These are phyloP conservation scores for Megacollybia marginata DNA, from an alignment of 768 basidiomycete genomes.

Conservation along the genomic window DNA sequence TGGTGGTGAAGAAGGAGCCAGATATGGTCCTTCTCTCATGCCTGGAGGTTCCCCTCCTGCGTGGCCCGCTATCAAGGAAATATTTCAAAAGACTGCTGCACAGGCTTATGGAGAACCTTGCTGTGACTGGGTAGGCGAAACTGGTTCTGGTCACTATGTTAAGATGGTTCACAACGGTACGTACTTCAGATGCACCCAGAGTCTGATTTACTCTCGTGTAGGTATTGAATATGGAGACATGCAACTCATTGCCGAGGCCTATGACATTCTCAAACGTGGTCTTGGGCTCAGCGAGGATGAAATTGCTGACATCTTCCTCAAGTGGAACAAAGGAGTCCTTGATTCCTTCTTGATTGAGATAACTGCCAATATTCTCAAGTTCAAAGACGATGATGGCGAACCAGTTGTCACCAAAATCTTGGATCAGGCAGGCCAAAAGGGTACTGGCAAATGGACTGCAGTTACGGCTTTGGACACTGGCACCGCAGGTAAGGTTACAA, in stretches of 20 bases:
- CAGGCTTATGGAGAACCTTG: slow-evolving; percentile 94
- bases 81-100: slow-evolving; percentile 97
- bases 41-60: slow-evolving; percentile 92
- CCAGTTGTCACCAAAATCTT: slow-evolving; percentile 91
- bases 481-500: slow-evolving; percentile 53
- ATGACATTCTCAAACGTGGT: slow-evolving; percentile 97
- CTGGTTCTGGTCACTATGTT: slow-evolving; percentile 95
- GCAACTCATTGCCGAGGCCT: slow-evolving; percentile 98
- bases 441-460: slow-evolving; percentile 99
- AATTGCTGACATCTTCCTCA: slow-evolving; percentile 89
- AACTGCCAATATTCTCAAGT: slow-evolving; percentile 93
- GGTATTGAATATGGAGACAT: slow-evolving; percentile 99
- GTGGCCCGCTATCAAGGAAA: slow-evolving; percentile 95
- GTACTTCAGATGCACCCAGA: slow-evolving; percentile 7
- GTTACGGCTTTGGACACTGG: slow-evolving; percentile 93
- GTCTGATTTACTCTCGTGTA: slow-evolving; percentile 19
- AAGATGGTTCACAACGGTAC: slow-evolving; percentile 99
- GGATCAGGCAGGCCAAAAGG: slow-evolving; percentile 96
- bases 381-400: slow-evolving; percentile 92
- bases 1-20: slow-evolving; percentile 98
- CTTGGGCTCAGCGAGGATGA: slow-evolving; percentile 81
- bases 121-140: slow-evolving; percentile 99
- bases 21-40: slow-evolving; percentile 97
- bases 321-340: slow-evolving; percentile 98
- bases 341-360: slow-evolving; percentile 99